These are phyloP conservation scores for Citrullus mucosospermus DNA, from an alignment of 306 rosid genomes.

Conservation along the genomic window DNA sequence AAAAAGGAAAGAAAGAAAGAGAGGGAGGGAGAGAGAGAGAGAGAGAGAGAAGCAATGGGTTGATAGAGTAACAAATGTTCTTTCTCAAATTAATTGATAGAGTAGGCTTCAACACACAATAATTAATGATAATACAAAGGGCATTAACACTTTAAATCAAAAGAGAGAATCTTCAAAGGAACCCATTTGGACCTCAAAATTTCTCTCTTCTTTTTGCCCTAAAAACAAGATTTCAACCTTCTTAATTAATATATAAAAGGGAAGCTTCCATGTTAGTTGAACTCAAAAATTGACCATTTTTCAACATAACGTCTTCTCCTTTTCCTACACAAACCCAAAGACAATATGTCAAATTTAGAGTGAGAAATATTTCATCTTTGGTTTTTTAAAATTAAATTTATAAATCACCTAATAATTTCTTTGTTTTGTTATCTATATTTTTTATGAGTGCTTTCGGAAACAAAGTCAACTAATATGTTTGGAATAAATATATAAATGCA, in stretches of 20 bases:
- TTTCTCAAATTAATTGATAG: background rate
- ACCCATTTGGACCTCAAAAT: background rate
- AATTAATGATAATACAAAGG: background rate
- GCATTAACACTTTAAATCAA: background rate
- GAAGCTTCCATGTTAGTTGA: background rate
- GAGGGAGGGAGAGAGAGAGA: no score
- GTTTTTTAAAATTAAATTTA: no score
- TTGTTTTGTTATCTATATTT: no score
- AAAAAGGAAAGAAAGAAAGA: no score
- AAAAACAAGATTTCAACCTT: background rate
- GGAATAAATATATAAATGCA: no score
- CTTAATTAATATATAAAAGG: conserved; percentile 22
- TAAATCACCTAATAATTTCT: no score
- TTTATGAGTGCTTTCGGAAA: no score
- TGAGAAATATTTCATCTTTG: no score
- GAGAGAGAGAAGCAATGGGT: no score
- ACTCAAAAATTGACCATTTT: conserved; percentile 56
- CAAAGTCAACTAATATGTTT: no score
- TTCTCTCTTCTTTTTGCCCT: background rate
- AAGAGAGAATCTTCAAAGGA: background rate
- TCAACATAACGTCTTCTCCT: conserved; percentile 50
- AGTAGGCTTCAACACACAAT: background rate
- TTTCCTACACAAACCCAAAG: conserved; percentile 35
- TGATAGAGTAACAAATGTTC: no score
- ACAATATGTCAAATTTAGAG: background rate